Conservation (phyloP, 2,329 filamentous ascomycete genomes). For the Botrytis squamosa region DNA sequence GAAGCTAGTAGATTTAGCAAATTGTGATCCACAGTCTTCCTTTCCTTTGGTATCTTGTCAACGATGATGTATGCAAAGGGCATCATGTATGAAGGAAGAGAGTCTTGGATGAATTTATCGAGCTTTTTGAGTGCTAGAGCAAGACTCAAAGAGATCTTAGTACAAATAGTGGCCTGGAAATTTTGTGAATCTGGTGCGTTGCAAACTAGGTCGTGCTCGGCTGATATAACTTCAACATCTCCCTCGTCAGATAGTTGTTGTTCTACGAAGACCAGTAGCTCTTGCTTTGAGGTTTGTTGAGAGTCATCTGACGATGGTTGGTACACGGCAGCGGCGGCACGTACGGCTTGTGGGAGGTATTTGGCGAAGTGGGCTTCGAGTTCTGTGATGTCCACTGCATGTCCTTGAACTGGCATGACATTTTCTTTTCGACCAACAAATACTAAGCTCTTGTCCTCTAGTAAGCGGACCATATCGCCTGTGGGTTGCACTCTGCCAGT, state of each 20-base stretch:
- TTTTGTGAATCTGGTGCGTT: conserved; percentile 20
- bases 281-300: conserved; percentile 9
- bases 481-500: conserved; percentile 49
- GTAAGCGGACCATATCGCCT: conserved; percentile 57
- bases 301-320: conserved; percentile 10
- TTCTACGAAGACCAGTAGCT: conserved; percentile 11
- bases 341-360: conserved; percentile 39
- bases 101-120: conserved; percentile 44
- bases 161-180: conserved; percentile 31
- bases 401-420: conserved; percentile 39
- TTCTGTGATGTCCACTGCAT: conserved; percentile 43
- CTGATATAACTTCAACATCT: background rate
- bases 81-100: conserved; percentile 50
- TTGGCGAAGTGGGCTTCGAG: conserved; percentile 43
- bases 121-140: conserved; percentile 43
- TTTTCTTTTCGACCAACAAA: conserved; percentile 62
- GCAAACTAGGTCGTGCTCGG: background rate
- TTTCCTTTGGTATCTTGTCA: conserved; percentile 39
- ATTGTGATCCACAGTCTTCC: conserved; percentile 39
- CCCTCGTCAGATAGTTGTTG: background rate
- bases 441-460: conserved; percentile 49
- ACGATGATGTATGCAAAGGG: conserved; percentile 46
- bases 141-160: conserved; percentile 35
- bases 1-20: conserved; percentile 16
- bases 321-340: conserved; percentile 35